Conservation (phyloP, 805 yeast genomes). For the Cyberlindnera veronae region DNA sequence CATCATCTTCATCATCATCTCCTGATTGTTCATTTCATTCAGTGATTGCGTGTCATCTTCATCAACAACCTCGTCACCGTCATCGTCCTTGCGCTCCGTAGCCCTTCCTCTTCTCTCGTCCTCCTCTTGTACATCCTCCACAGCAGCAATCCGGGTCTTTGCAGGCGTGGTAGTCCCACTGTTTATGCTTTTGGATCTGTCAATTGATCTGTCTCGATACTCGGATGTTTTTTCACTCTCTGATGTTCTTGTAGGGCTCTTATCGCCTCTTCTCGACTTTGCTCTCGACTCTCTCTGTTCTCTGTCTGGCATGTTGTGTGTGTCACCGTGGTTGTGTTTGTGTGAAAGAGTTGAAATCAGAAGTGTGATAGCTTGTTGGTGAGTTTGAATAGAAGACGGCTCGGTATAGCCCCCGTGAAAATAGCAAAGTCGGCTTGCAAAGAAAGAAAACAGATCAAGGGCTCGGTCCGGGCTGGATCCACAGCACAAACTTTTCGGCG, state of each 20-base stretch:
- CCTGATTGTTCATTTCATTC: conserved; percentile 25
- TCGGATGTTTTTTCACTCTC: no score
- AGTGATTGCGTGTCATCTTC: conserved; percentile 18
- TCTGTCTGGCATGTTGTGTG: no score
- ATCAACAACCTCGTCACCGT: conserved; percentile 12
- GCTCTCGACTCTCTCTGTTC: neutral
- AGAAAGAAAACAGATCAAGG: no score
- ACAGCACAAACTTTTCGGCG: no score
- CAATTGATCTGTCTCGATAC: conserved; percentile 17
- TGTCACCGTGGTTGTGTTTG: no score
- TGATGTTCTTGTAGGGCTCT: conserved; percentile 8
- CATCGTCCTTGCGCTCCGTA: conserved; percentile 20
- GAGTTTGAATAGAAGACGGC: no score
- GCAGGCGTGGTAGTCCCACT: neutral
- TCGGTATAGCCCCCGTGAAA: no score
- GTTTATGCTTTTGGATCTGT: no score
- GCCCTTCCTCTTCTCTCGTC: conserved; percentile 8
- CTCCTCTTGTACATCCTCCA: conserved; percentile 5
- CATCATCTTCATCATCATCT: conserved; percentile 43
- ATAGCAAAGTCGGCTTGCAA: no score
- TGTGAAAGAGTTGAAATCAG: neutral
- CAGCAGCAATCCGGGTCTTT: neutral
- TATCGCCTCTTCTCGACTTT: conserved; percentile 4
- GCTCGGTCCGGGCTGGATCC: no score
- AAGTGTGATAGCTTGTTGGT: no score